Evolutionary conservation across 2,329 filamentous ascomycete species (phyloP).

Genomic region (Curvularia sp.): DNA sequence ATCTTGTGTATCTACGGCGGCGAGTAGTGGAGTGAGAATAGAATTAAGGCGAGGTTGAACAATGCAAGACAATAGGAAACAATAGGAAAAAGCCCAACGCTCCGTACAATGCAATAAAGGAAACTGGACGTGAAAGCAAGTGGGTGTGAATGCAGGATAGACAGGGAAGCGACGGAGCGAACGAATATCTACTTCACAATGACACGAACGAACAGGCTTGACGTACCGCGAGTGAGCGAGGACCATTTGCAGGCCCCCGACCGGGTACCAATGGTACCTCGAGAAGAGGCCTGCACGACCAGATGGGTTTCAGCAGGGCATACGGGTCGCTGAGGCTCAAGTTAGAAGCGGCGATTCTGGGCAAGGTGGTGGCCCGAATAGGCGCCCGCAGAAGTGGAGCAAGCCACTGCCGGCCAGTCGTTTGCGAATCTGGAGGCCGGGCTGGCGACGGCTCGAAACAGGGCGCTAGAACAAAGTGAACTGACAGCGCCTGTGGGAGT

Average conservation of each 20-base stretch:
- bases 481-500: constrained; percentile 39
- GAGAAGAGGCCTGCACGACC: constrained; percentile 48
- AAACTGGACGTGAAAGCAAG: constrained; percentile 31
- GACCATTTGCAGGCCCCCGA: constrained; percentile 46
- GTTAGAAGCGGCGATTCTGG: constrained; percentile 47
- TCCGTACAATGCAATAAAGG: constrained; percentile 50
- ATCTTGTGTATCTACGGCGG: constrained; percentile 34
- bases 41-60: constrained; percentile 29
- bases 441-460: constrained; percentile 46
- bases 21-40: constrained; percentile 12
- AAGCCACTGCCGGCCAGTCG: constrained; percentile 49
- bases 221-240: constrained; percentile 52
- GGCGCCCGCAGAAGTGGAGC: constrained; percentile 47
- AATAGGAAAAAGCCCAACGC: constrained; percentile 36
- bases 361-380: constrained; percentile 47
- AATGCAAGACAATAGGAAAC: constrained; percentile 25
- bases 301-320: constrained; percentile 51
- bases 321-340: constrained; percentile 53
- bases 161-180: constrained; percentile 25
- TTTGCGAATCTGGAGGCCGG: constrained; percentile 44
- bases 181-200: constrained; percentile 39
- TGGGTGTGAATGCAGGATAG: constrained; percentile 24
- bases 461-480: constrained; percentile 38
- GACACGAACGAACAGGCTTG: constrained; percentile 36
- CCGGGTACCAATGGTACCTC: constrained; percentile 49